Conservation (phyloP, 148 eudicot species). For the Rheum nobile region DNA sequence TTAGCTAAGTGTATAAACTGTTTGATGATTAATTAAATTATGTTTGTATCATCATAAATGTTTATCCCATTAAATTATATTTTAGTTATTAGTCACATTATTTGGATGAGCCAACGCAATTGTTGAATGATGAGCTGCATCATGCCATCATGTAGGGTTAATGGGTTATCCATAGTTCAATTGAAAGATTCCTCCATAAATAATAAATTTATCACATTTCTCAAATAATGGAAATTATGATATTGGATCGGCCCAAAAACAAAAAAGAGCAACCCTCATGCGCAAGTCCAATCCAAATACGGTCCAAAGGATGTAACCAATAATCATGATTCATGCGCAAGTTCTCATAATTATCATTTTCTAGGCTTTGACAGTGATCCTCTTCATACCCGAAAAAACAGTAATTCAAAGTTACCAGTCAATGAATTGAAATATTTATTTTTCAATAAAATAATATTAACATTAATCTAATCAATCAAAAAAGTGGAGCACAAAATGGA, state of each 20-base stretch:
- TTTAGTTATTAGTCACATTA: background rate
- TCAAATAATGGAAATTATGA: background rate
- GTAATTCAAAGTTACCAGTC: too few species aligned
- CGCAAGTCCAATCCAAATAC: background rate
- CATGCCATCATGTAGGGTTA: background rate
- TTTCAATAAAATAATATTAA: too few species aligned
- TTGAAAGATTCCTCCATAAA: background rate
- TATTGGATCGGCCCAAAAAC: background rate
- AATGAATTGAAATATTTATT: too few species aligned
- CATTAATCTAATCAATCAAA: too few species aligned
- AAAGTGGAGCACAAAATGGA: too few species aligned
- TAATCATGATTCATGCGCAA: background rate
- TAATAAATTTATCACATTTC: background rate
- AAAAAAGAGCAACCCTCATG: background rate
- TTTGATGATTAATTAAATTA: background rate
- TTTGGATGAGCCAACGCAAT: background rate
- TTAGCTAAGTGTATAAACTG: background rate
- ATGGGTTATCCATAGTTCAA: slow-evolving; percentile 1
- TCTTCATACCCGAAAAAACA: background rate
- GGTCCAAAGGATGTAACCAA: background rate
- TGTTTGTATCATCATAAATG: slow-evolving; percentile 1
- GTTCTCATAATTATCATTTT: too few species aligned
- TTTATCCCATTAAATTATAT: background rate
- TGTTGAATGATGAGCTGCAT: background rate
- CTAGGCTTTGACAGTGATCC: too few species aligned